Conservation (phyloP, 495 filamentous ascomycete genomes). For the Neurospora sp. region DNA sequence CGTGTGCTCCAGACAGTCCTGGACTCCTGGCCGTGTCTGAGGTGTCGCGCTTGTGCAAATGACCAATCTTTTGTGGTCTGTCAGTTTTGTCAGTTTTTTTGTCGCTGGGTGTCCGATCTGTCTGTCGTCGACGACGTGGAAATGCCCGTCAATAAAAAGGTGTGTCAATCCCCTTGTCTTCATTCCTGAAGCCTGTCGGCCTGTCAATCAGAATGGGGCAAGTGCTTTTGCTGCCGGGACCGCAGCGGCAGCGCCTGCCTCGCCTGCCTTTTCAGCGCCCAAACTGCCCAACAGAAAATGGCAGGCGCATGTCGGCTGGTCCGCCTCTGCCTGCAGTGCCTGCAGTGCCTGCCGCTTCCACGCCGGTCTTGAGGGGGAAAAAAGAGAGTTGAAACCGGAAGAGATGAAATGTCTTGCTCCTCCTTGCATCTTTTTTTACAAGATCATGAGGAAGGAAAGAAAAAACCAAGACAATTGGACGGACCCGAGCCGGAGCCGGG, state of each 20-base stretch:
- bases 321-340: background rate
- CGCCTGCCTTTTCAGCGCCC: background rate
- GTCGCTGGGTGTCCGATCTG: background rate
- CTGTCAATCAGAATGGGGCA: background rate
- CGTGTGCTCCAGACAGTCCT: background rate
- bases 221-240: background rate
- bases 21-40: background rate
- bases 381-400: background rate
- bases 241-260: background rate
- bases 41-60: background rate
- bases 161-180: background rate
- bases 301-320: background rate
- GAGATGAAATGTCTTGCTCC: background rate
- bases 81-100: background rate
- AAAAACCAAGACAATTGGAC: background rate
- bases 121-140: background rate
- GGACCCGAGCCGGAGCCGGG: background rate
- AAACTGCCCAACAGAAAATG: background rate
- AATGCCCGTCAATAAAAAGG: background rate
- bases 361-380: background rate
- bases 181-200: background rate
- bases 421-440: background rate
- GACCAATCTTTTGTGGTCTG: background rate
- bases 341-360: background rate
- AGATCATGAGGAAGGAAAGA: background rate